Percentiles rank a stretch among this genome's conserved stretches.
Evolutionary conservation across 2,329 filamentous ascomycete genomes (phyloP).

Genomic region (Colletotrichum sp.): DNA sequence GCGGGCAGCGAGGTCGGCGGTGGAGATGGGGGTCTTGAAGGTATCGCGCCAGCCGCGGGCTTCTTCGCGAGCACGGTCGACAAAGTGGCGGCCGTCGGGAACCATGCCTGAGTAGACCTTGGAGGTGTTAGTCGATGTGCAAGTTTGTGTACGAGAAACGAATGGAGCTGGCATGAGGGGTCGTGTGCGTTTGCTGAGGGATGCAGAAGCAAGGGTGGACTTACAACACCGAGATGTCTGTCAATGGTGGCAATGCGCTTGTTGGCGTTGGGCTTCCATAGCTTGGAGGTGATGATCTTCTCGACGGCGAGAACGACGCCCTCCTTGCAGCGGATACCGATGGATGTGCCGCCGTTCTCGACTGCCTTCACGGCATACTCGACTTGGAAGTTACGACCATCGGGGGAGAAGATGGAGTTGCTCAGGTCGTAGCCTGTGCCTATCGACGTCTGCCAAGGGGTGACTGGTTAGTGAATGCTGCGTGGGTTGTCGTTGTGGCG

Average conservation of each 20-base stretch:
- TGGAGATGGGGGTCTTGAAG: constrained; percentile 95
- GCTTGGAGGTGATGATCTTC: constrained; percentile 95
- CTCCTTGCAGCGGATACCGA: constrained; percentile 97
- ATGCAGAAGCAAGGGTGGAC: constrained; percentile 35
- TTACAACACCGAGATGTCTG: constrained; percentile 89
- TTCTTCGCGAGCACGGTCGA: constrained; percentile 93
- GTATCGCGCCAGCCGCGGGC: constrained; percentile 87
- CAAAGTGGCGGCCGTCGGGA: constrained; percentile 94
- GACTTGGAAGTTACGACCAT: constrained; percentile 98
- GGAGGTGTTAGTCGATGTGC: background rate
- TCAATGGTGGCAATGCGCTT: constrained; percentile 97
- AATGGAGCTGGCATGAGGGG: background rate
- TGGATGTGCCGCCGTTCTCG: constrained; percentile 94
- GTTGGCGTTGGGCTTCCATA: constrained; percentile 93
- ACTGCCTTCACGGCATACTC: constrained; percentile 99
- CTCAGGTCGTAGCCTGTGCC: constrained; percentile 99
- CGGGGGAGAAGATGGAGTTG: constrained; percentile 99
- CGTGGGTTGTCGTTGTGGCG: background rate
- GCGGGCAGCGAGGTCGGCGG: constrained; percentile 84
- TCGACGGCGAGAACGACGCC: constrained; percentile 95
- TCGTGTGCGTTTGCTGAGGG: background rate
- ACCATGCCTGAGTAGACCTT: constrained; percentile 96
- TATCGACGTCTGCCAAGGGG: constrained; percentile 85
- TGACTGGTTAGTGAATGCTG: constrained; percentile 8
- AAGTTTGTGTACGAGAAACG: background rate